Percentiles rank a stretch among this genome's conserved stretches.
Conservation (phyloP, 192 early-diverging fungal genomes). For the Linnemannia elongata region DNA sequence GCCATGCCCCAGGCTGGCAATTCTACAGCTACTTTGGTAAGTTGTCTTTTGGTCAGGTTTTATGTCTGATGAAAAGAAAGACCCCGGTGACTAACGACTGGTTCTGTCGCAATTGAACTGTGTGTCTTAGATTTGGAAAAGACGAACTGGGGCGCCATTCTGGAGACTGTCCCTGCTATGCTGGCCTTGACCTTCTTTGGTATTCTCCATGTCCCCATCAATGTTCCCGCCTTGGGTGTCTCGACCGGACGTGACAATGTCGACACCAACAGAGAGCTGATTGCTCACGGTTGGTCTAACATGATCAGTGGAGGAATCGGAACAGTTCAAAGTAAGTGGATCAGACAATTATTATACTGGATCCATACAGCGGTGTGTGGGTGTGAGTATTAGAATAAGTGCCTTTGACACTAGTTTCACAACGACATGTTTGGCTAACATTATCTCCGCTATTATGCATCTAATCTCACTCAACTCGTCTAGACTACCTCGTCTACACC, state of each 20-base stretch:
- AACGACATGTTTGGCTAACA: slow-evolving; percentile 2
- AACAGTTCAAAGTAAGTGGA: slow-evolving; percentile 76
- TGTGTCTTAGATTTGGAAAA: slow-evolving; percentile 66
- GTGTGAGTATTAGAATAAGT: neutral
- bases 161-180: slow-evolving; percentile 88
- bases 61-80: neutral
- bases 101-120: slow-evolving; percentile 1
- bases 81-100: neutral
- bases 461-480: neutral
- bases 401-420: neutral
- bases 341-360: neutral
- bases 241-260: slow-evolving; percentile 89
- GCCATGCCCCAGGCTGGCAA: slow-evolving; percentile 85
- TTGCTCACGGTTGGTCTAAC: slow-evolving; percentile 94
- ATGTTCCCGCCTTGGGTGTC: slow-evolving; percentile 93
- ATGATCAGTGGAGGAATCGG: slow-evolving; percentile 83
- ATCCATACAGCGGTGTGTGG: no score
- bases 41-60: neutral
- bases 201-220: slow-evolving; percentile 97
- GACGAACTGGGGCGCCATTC: slow-evolving; percentile 76
- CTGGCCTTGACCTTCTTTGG: slow-evolving; percentile 94
- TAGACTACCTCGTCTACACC: slow-evolving; percentile 93
- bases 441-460: slow-evolving; percentile 5
- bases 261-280: slow-evolving; percentile 93
- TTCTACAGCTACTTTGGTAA: slow-evolving; percentile 87